Conservation (phyloP, 2,329 filamentous ascomycete species). For the Arthroderma sp. region DNA sequence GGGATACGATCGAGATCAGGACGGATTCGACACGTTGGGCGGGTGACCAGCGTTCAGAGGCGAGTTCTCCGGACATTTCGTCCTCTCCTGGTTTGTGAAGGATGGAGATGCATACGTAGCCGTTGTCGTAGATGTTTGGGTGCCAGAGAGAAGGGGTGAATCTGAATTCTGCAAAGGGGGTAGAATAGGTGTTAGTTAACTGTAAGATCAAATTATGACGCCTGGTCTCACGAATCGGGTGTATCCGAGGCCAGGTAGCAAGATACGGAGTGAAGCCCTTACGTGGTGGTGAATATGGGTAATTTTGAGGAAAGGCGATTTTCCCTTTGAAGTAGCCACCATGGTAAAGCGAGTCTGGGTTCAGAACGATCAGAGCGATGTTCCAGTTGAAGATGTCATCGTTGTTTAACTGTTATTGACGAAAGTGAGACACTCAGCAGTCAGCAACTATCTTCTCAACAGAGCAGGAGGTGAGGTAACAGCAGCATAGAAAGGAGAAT, state of each 20-base stretch:
- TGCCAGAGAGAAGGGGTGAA: constrained; percentile 74
- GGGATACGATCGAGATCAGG: constrained; percentile 76
- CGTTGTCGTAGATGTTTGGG: constrained; percentile 86
- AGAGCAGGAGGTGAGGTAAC: neutral
- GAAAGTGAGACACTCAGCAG: constrained; percentile 3
- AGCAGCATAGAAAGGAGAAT: neutral
- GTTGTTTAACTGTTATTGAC: constrained; percentile 55
- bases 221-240: neutral
- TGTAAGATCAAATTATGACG: no score
- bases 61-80: constrained; percentile 77
- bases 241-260: neutral
- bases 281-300: constrained; percentile 74
- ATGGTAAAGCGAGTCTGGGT: constrained; percentile 81
- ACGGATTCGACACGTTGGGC: constrained; percentile 91
- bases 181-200: neutral
- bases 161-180: constrained; percentile 45
- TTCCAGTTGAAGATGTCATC: constrained; percentile 81
- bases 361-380: constrained; percentile 81
- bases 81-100: constrained; percentile 87
- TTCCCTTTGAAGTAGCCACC: constrained; percentile 85
- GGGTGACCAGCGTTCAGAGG: constrained; percentile 87
- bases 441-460: neutral
- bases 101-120: constrained; percentile 90
- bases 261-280: constrained; percentile 17
- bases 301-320: constrained; percentile 79